Evolutionary conservation across 2,329 filamentous ascomycete species (phyloP), one percentile per base, ranked within the genome.

Genomic region (Hypocrella siamensis): DNA sequence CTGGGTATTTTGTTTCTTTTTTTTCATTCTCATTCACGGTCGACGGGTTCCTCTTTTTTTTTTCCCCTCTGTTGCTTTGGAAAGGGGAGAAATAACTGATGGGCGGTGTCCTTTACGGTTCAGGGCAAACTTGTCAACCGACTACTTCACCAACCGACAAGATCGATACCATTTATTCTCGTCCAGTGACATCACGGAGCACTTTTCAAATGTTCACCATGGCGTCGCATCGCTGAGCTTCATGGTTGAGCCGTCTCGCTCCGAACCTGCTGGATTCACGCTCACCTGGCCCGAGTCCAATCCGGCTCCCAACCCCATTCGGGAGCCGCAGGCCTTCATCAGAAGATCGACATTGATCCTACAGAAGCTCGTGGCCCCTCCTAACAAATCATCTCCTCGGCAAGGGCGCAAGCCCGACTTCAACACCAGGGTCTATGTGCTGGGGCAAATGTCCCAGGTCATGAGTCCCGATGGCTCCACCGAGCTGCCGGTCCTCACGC

Each of bases 81-180:
- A 26, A 14, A 26, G 15, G 4, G n/a, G n/a, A 14, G 2, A 10
- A 26, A 26, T 26, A n/a, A n/a, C n/a, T n/a, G n/a, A n/a, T n/a
- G n/a, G n/a, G n/a, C n/a, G n/a, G n/a, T n/a, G n/a, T n/a, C n/a
- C n/a, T n/a, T n/a, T n/a, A n/a, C n/a, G n/a, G n/a, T n/a, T 5
- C 24, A 67, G 63, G 6, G 90, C 90, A 12, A 98, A 98, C 43
- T 60, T 98, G 6, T 93, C 84, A 0, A 72, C 68, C 27, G 88
- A 98, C 48, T 98, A 98, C 56, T 98, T 98, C 46, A 93, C 85
- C 25, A 90, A 96, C 45, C 76, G 90, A 9, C 80, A 96, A 46
- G 90, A 98, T 52, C 69, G 90, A 32, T 98, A 98, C 45, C 90
- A 98, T 51, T 58, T 96, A 22, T 93, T 96, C 55, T 72, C 72